These are phyloP conservation scores for Aureobasidium sp. DNA, from an alignment of 2,329 filamentous ascomycete species.

Conservation along the genomic window DNA sequence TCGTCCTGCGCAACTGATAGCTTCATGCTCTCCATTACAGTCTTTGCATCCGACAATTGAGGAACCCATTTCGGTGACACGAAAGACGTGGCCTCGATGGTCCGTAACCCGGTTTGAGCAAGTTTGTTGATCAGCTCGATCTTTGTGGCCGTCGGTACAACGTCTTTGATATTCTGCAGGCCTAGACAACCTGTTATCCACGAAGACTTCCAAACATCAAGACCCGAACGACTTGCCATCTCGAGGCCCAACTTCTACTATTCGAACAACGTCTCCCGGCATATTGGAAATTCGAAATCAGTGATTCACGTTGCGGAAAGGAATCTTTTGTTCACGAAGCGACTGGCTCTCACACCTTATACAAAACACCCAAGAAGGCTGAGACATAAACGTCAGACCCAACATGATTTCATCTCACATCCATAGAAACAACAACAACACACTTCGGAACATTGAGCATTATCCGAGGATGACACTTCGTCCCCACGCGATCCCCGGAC, in stretches of 20 bases:
- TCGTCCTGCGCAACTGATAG: constrained; percentile 23
- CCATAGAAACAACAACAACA: background rate
- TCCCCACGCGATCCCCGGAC: background rate
- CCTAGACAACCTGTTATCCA: constrained; percentile 32
- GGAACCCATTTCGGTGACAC: constrained; percentile 80
- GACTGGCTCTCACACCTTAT: background rate
- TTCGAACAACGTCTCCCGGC: constrained; percentile 33
- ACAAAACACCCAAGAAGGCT: background rate
- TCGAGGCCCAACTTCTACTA: constrained; percentile 76
- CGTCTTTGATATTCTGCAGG: constrained; percentile 70
- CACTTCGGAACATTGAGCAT: background rate
- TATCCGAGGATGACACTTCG: background rate
- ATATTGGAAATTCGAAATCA: background rate
- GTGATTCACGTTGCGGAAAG: background rate
- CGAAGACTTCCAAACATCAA: too few relatives aligned
- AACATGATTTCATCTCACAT: background rate
- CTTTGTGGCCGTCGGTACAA: constrained; percentile 63
- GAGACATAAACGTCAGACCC: constrained; percentile 1
- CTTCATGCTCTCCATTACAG: constrained; percentile 5
- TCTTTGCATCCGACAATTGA: constrained; percentile 46
- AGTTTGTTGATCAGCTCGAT: constrained; percentile 65
- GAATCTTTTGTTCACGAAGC: background rate
- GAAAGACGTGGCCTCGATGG: constrained; percentile 75
- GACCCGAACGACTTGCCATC: constrained; percentile 35
- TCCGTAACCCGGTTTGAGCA: constrained; percentile 56